phyloP scores from a whole-genome alignment of 176 grass and related monocot genomes.

The Hsuehochloa calcarea region DNA sequence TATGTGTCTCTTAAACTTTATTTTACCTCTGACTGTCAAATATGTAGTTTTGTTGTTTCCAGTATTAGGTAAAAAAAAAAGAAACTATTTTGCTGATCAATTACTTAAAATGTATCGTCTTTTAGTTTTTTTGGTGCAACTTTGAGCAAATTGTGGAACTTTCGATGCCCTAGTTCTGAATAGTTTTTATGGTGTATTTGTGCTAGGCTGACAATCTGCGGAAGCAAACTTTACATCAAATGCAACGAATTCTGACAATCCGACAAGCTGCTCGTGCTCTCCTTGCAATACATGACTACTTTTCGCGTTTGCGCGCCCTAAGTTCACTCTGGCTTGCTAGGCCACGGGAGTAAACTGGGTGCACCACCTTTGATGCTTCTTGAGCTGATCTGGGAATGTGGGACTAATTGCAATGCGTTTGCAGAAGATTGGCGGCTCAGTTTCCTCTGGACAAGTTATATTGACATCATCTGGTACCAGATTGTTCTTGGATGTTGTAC shows the following conservation, averaged over 20 bases:
- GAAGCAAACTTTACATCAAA: slow-evolving; percentile 83
- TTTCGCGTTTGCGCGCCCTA: slow-evolving; percentile 72
- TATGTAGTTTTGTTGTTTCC: background rate
- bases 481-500: slow-evolving; percentile 46
- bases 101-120: background rate
- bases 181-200: slow-evolving; percentile 18
- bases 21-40: background rate
- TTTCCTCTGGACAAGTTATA: slow-evolving; percentile 38
- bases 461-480: slow-evolving; percentile 37
- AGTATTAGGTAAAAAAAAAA: background rate
- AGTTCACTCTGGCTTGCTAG: slow-evolving; percentile 91
- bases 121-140: background rate
- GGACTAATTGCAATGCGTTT: slow-evolving; percentile 28
- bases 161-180: slow-evolving; percentile 23
- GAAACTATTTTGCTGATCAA: background rate
- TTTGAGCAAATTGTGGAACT: slow-evolving; percentile 8
- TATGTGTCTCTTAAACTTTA: slow-evolving; percentile 28
- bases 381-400: slow-evolving; percentile 28
- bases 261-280: slow-evolving; percentile 73
- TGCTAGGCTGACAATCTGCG: slow-evolving; percentile 82
- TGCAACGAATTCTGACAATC: slow-evolving; percentile 74
- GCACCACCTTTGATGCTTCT: background rate
- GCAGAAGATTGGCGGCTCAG: slow-evolving; percentile 24
- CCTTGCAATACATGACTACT: slow-evolving; percentile 83
- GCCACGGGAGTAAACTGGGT: slow-evolving; percentile 50